Evolutionary conservation across 129 eudicot species (phyloP), one percentile per base, ranked within the genome.

Genomic region (Helichrysum umbraculigerum): DNA sequence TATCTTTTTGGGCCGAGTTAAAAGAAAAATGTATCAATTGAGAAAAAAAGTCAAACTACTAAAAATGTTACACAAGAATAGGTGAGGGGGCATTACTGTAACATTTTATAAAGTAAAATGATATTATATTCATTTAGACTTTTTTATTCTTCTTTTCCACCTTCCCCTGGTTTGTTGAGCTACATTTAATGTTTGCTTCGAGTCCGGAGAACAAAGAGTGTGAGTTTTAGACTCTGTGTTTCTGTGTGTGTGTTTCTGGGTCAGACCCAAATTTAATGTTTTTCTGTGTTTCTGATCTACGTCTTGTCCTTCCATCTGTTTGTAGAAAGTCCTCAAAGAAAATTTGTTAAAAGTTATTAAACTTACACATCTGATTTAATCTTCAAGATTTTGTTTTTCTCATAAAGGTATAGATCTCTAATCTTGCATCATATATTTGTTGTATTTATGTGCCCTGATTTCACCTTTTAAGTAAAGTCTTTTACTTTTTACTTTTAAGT

Each of bases 391-490:
- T 58, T 37, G 30, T 71, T 11, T 78, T 64, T 75, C 50, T 28
- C 3, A 44, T 39, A 73, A 50, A 82, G 85, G 83, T 87, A 79
- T 76, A 83, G 88, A 87, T 87, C 91, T 85, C 42, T 60, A 58
- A 69, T 81, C 83, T 70, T 64, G 61, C 74, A 47, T 71, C 64
- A 63, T 47, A 62, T 51, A 32, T 59, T 6, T 22, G 47, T 70
- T 71, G 11, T 29, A 83, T 75, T 75, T 66, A 37, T 47, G 64
- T 34, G 58, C 66, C 69, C 76, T 70, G 30, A 54, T 37, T 72
- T 67, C 51, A 4, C 34, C 33, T 29, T 78, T 52, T 28, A 66
- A 20, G 42, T 66, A 56, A 79, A 79, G 22, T 30, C 78, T 66
- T 75, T 66, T 50, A 32, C 28, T 47, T 28, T 61, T 74, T 17